phyloP scores from a whole-genome alignment of 2,329 filamentous ascomycete genomes.

The Colletotrichum tropicale region DNA sequence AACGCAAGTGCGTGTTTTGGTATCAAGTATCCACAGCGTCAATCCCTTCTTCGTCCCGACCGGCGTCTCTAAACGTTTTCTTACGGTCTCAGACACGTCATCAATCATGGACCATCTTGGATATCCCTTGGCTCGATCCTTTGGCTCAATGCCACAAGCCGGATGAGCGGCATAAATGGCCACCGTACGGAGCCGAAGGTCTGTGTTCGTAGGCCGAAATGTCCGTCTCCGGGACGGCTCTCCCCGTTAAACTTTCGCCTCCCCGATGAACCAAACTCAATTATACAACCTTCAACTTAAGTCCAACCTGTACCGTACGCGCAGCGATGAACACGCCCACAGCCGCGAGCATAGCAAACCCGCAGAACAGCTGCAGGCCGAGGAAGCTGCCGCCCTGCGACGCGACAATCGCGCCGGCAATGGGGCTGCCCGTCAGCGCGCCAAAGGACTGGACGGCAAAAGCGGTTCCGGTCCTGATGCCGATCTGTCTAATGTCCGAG shows the following conservation, averaged over 20 bases:
- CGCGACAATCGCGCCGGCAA: slow-evolving; percentile 66
- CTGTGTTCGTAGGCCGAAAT: not conserved
- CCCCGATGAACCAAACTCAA: not conserved
- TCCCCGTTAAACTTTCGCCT: not conserved
- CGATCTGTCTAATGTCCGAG: slow-evolving; percentile 71
- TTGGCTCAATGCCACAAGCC: not conserved
- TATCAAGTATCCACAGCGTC: not conserved
- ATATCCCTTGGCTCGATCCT: too few species aligned
- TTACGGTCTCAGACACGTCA: not conserved
- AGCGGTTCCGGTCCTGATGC: slow-evolving; percentile 67
- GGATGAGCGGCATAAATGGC: not conserved
- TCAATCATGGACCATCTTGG: not conserved
- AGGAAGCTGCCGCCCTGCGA: slow-evolving; percentile 57
- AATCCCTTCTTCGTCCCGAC: not conserved
- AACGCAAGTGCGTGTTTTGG: not conserved
- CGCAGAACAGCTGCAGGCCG: slow-evolving; percentile 69
- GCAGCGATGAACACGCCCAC: slow-evolving; percentile 32
- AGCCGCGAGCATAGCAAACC: slow-evolving; percentile 48
- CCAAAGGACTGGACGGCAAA: slow-evolving; percentile 68
- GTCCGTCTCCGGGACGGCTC: not conserved
- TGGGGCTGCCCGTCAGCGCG: slow-evolving; percentile 70
- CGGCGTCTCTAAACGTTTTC: not conserved
- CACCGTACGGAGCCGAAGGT: not conserved
- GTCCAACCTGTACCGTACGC: slow-evolving; percentile 38
- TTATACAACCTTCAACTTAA: slow-evolving; percentile 35